Evolutionary conservation across 192 early-diverging fungal genomes (phyloP).

Genomic region (Phycomyces nitens): DNA sequence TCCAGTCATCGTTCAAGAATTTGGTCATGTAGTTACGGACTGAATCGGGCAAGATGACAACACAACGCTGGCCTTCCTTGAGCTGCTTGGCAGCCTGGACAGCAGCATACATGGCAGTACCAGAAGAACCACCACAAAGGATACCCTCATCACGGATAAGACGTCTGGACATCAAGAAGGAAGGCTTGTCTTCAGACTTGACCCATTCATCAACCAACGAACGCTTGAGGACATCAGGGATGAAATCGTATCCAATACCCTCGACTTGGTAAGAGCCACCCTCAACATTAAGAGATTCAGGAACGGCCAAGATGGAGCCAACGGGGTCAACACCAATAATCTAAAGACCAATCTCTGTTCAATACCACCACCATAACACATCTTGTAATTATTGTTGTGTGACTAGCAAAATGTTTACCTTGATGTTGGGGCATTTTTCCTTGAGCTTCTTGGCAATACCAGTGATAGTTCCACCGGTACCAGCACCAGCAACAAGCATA

Average conservation of each 20-base stretch:
- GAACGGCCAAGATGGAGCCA: slow-evolving; percentile 91
- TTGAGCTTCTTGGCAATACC: slow-evolving; percentile 94
- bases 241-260: slow-evolving; percentile 99
- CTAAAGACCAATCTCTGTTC: slow-evolving; percentile 23
- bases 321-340: slow-evolving; percentile 94
- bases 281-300: slow-evolving; percentile 71
- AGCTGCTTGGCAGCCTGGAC: slow-evolving; percentile 80
- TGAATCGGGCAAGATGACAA: slow-evolving; percentile 95
- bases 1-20: slow-evolving; percentile 98
- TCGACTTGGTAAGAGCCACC: slow-evolving; percentile 86
- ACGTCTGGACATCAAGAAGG: slow-evolving; percentile 93
- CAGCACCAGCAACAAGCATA: slow-evolving; percentile 92
- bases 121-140: slow-evolving; percentile 94
- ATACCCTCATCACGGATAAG: slow-evolving; percentile 97
- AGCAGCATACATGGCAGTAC: slow-evolving; percentile 87
- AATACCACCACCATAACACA: background rate
- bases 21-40: slow-evolving; percentile 99
- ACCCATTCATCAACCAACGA: slow-evolving; percentile 89
- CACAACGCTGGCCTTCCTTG: slow-evolving; percentile 83
- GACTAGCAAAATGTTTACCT: slow-evolving; percentile 37
- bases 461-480: slow-evolving; percentile 97
- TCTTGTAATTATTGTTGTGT: no score
- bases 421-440: slow-evolving; percentile 83
- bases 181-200: slow-evolving; percentile 94
- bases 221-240: slow-evolving; percentile 89